Evolutionary conservation across 2,329 filamentous ascomycete species (phyloP).

Genomic region (Epichloe elymi): DNA sequence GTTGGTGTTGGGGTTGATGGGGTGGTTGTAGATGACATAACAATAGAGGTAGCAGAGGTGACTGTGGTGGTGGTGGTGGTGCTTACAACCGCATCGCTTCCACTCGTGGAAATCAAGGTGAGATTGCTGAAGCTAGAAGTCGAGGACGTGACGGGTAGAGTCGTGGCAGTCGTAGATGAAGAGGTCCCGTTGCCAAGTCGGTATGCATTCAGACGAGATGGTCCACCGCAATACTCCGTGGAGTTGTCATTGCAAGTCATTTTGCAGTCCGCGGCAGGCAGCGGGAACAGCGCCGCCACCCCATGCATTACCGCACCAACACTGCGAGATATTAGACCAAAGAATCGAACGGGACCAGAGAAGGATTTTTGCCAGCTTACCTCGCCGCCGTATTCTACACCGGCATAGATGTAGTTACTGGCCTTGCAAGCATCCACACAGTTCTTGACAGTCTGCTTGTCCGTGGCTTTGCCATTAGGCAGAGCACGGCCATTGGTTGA

Average conservation of each 20-base stretch:
- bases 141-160: slow-evolving; percentile 13
- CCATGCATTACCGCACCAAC: slow-evolving; percentile 23
- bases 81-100: background rate
- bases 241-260: slow-evolving; percentile 24
- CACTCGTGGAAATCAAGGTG: background rate
- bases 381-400: slow-evolving; percentile 27
- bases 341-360: background rate
- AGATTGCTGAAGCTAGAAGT: background rate
- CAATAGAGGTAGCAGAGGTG: slow-evolving; percentile 3
- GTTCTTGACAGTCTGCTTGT: slow-evolving; percentile 18
- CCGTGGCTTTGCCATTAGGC: slow-evolving; percentile 10
- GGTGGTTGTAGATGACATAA: slow-evolving; percentile 5
- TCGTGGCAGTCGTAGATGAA: slow-evolving; percentile 12
- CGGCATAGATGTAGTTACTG: slow-evolving; percentile 17
- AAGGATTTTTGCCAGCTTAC: slow-evolving; percentile 8
- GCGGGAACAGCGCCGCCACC: slow-evolving; percentile 16
- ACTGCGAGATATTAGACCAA: slow-evolving; percentile 11
- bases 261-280: slow-evolving; percentile 17
- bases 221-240: slow-evolving; percentile 24
- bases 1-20: slow-evolving; percentile 11
- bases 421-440: slow-evolving; percentile 22
- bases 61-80: slow-evolving; percentile 13
- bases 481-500: slow-evolving; percentile 20
- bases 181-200: slow-evolving; percentile 13
- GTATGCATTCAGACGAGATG: slow-evolving; percentile 23